phyloP scores from a whole-genome alignment of 768 basidiomycete genomes.

The Leccinum sublutescens region DNA sequence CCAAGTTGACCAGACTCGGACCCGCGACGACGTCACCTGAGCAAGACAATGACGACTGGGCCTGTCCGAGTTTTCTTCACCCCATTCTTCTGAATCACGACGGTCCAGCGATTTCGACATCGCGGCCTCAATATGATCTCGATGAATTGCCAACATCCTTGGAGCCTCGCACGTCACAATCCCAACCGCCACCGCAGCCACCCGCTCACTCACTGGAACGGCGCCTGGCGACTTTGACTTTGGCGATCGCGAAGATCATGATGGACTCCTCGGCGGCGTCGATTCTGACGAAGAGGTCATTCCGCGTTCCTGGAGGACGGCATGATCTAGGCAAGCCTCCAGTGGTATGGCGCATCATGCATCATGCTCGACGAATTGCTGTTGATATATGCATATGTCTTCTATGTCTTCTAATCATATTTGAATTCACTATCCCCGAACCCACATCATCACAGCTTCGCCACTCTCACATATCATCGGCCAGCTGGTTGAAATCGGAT shows the following conservation, averaged over 20 bases:
- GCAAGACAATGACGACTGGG: constrained; percentile 43
- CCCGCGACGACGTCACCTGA: constrained; percentile 1
- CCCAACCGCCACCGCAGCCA: background rate
- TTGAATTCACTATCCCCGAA: constrained; percentile 12
- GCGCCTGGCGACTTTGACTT: constrained; percentile 59
- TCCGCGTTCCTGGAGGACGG: constrained; percentile 51
- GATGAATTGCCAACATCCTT: constrained; percentile 38
- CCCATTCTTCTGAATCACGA: constrained; percentile 10
- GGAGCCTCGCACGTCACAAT: constrained; percentile 9
- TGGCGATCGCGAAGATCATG: constrained; percentile 48
- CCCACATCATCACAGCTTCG: constrained; percentile 31
- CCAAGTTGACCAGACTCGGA: no score
- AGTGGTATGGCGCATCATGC: constrained; percentile 29
- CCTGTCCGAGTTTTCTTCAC: constrained; percentile 36
- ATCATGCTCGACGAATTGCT: background rate
- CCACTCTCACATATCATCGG: constrained; percentile 90
- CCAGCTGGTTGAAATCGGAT: constrained; percentile 95
- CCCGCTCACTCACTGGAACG: constrained; percentile 31
- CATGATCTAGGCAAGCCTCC: constrained; percentile 58
- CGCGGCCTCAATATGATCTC: constrained; percentile 39
- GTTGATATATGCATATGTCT: background rate
- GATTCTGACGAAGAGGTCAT: constrained; percentile 34
- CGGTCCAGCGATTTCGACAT: background rate
- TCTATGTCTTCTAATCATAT: constrained; percentile 6
- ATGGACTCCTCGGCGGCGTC: constrained; percentile 28